These are phyloP conservation scores for Nitzschia sp. DNA, from an alignment of 108 stramenopile genomes.

Conservation along the genomic window DNA sequence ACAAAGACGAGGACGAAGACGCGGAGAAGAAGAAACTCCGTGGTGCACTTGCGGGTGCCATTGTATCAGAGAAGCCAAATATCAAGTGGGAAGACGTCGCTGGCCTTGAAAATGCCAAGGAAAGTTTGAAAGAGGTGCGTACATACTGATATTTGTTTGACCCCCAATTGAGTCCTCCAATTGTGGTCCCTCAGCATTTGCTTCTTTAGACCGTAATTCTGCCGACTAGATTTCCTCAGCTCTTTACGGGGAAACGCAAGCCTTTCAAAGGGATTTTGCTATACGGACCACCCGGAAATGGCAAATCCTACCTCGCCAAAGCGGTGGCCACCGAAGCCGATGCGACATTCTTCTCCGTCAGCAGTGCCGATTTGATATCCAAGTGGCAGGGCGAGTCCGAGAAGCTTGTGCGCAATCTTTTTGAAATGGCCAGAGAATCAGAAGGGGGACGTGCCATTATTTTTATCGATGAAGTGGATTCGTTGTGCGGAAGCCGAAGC, in stretches of 20 bases:
- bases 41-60: conserved; percentile 76
- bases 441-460: conserved; percentile 89
- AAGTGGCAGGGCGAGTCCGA: conserved; percentile 99
- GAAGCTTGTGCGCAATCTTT: conserved; percentile 95
- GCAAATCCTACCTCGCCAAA: conserved; percentile 98
- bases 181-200: neutral
- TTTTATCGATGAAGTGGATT: conserved; percentile 96
- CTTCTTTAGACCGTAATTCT: conserved; percentile 86
- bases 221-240: conserved; percentile 92
- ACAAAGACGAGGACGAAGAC: conserved; percentile 73
- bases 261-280: conserved; percentile 96
- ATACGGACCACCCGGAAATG: conserved; percentile 92
- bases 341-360: conserved; percentile 96
- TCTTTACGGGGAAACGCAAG: conserved; percentile 91
- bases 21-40: conserved; percentile 83
- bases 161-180: neutral
- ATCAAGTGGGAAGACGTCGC: conserved; percentile 98
- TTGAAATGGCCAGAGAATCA: conserved; percentile 97
- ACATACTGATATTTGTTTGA: neutral
- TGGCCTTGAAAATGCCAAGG: conserved; percentile 96
- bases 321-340: conserved; percentile 99
- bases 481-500: conserved; percentile 84
- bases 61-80: conserved; percentile 96
- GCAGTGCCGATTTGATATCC: conserved; percentile 93
- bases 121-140: conserved; percentile 91